Evolutionary conservation across 2,329 filamentous ascomycete genomes (phyloP), one percentile per base, ranked within the genome.

Genomic region (Periconia sp.): DNA sequence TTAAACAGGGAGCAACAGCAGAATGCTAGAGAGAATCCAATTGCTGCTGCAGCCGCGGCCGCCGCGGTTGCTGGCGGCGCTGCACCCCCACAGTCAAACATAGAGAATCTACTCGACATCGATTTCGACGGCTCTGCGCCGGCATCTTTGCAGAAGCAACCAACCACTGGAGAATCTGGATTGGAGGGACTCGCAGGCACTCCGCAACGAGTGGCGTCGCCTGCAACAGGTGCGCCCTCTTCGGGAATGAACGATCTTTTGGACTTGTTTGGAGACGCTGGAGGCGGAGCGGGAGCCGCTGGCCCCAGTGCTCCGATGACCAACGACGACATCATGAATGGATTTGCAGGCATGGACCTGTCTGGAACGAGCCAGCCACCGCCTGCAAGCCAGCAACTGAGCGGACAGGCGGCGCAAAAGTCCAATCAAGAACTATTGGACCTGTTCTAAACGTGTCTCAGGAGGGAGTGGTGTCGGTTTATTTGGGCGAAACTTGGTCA

Each of bases 91-190:
- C 86, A 91, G 67, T 88, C 73, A 75, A 96, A 96, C 61, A 81
- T 92, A 53, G 94, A 99, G 72, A 99, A 97, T 68, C 78, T 99
- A 15, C 81, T 99, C 42, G 94, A 99, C 62, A 95, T 96, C 61
- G 91, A 96, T 70, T 96, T 96, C 65, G 94, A 97, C 63, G 94
- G 92, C 18, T 87, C 89, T 3, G 92, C 88, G 3, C 92, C 92
- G 3, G 92, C 94, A n/a, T 92, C 89, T 10, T 80, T 89, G 37
- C 87, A 92, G 54, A 81, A 82, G 41, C 77, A 84, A 50, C 80
- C 83, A 12, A 58, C 69, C n/a, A 66, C 63, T 32, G 75, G 77
- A 32, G 51, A 73, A 13, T 77, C 75, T 11, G 77, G 78, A 30
- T 61, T 83, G 12, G 79, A 81, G 58, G 76, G 78, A 10, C 66